These are phyloP conservation scores for Monosporozyma siamensis DNA, from an alignment of 805 yeast genomes.

Conservation along the genomic window DNA sequence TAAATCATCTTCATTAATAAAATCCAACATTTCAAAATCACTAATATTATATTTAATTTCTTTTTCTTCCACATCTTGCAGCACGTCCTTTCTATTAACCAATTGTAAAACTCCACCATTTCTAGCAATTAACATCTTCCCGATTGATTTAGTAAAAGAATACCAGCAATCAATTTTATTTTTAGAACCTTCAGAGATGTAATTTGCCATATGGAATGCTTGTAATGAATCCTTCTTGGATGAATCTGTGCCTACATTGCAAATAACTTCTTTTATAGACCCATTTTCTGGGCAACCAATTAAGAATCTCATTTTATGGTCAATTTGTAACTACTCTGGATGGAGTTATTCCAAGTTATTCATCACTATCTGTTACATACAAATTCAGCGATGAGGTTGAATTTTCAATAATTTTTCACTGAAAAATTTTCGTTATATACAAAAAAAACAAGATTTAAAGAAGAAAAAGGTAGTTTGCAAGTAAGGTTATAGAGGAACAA, in stretches of 20 bases:
- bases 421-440: conserved; percentile 3
- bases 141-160: background rate
- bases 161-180: conserved; percentile 3
- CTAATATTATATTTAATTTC: conserved; percentile 14
- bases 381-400: conserved; percentile 4
- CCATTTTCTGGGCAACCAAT: conserved; percentile 64
- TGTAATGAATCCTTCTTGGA: conserved; percentile 57
- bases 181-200: conserved; percentile 34
- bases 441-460: too few species aligned
- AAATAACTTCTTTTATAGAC: conserved; percentile 52
- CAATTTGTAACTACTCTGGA: too few species aligned
- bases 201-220: conserved; percentile 46
- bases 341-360: too few species aligned
- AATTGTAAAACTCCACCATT: conserved; percentile 37
- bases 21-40: conserved; percentile 16
- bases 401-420: too few species aligned
- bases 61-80: conserved; percentile 4
- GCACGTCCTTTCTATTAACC: conserved; percentile 23
- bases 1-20: conserved; percentile 10
- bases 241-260: conserved; percentile 68
- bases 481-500: too few species aligned
- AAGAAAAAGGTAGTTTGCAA: too few species aligned
- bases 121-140: conserved; percentile 31
- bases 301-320: conserved; percentile 58
- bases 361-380: too few species aligned